A percentile compares a stretch with the other conserved stretches of the same genome.
Evolutionary conservation across 2,329 filamentous ascomycete genomes (phyloP).

Genomic region (Ophiognomonia clavigignenti-juglandacearum): DNA sequence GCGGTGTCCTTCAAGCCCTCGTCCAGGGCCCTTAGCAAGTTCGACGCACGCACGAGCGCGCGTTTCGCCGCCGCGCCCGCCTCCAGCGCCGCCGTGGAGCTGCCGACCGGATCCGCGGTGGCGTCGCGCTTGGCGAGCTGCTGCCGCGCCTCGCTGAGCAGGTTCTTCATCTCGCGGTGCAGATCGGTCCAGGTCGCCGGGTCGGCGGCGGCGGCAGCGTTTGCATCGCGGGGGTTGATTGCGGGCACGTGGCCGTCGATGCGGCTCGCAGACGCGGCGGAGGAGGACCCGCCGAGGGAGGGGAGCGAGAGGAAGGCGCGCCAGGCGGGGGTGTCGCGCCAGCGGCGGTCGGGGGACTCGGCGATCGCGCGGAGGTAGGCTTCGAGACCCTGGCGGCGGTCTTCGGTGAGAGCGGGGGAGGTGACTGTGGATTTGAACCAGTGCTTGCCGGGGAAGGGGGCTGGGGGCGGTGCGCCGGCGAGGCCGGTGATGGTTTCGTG

Average conservation of each 20-base stretch:
- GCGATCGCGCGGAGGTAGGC: constrained; percentile 68
- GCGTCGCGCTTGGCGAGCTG: constrained; percentile 65
- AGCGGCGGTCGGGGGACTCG: constrained; percentile 66
- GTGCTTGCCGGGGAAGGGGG: constrained; percentile 64
- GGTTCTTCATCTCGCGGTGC: constrained; percentile 66
- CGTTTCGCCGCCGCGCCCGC: constrained; percentile 71
- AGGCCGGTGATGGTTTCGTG: constrained; percentile 57
- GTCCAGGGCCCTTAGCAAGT: constrained; percentile 58
- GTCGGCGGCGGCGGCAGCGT: constrained; percentile 45
- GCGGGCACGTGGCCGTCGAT: constrained; percentile 25
- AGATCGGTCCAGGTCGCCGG: constrained; percentile 72
- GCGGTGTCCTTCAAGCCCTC: constrained; percentile 58
- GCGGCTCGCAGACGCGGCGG: constrained; percentile 38
- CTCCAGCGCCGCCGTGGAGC: constrained; percentile 46
- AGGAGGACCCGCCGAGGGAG: constrained; percentile 40
- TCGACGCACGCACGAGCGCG: constrained; percentile 63
- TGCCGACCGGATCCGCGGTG: constrained; percentile 36
- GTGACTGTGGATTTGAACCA: constrained; percentile 72
- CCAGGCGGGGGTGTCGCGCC: constrained; percentile 71
- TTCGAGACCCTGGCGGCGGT: constrained; percentile 65
- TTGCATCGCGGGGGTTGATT: constrained; percentile 31
- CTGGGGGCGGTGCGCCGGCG: constrained; percentile 60
- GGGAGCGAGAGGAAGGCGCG: constrained; percentile 69
- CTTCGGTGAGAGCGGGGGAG: constrained; percentile 64
- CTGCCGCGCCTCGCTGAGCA: constrained; percentile 62